Base-by-base conservation (phyloP, 83 land plant species). In the Picea mariana region DNA sequence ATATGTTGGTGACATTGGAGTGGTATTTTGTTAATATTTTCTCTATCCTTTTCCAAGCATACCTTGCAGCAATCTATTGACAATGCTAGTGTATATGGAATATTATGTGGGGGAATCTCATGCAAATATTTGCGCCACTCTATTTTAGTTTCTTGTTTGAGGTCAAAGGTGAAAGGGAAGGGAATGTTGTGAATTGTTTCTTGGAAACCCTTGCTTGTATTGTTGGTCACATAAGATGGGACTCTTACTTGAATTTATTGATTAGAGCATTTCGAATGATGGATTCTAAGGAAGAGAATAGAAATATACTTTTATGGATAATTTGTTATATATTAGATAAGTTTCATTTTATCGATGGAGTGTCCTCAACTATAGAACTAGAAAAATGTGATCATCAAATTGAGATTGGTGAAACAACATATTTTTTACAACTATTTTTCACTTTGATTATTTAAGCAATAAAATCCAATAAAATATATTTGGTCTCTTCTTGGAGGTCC, bases 71-170 rank as follows among this genome's bases (percentile, higher is more conserved):
- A 34, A 34, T 34, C 1, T 34, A 34, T 34, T 34, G 2, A 34
- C 38, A 34, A 1, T 34, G 38, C 38, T 34, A 34, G 38, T 34
- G 38, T 34, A 34, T 34, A 34, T 34, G 38, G 38, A 34, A 34
- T 34, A 34, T 34, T 34, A 34, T 34, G 38, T 2, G 2, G 38
- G 38, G 38, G 2, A 34, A 34, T 59, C 80, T 84, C n/a, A 81
- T 83, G 67, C 89, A 92, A 83, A 87, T 95, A 67, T 95, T 97
- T 81, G 87, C 90, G 18, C 99, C 98, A 55, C 85, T 97, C 9
- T 27, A 0, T 27, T 27, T 27, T 27, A 27, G 31, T 27, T 27
- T 27, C 31, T 27, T 27, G 31, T 27, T 27, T 27, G 31, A 27
- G 31, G 31, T 27, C 31, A 27, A 27, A 27, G 31, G 31, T 27